Evolutionary conservation across 1,284 basidiomycete species (phyloP), one percentile per base, ranked within the genome.

Genomic region (Xerocomus amazonicus): DNA sequence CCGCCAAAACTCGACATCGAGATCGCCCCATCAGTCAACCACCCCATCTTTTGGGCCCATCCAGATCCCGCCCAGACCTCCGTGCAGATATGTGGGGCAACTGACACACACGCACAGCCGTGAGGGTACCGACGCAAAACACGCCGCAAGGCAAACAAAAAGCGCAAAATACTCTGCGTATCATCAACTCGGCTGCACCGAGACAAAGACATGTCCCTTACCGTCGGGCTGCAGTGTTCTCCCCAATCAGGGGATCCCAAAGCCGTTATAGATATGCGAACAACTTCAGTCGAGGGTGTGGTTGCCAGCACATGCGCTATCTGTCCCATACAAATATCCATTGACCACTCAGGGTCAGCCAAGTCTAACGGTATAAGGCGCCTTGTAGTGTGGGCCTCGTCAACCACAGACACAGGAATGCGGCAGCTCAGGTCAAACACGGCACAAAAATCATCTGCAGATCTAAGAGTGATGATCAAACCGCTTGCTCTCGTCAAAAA

Each of bases 1-100:
- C 91, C 83, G 46, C 87, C 81, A 65, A 95, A 95, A 16, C 91
- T 87, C 34, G 79, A 73, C 55, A 97, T 73, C 37, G 82, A 83
- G 43, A 96, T 74, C 35, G 83, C 78, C 8, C 80, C 84, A 67
- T 96, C 92, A 3, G 82, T 78, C 27, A 83, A 65, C 88, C 90
- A 92, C 8, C 85, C 79, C n/a, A 95, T 67, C 61, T 85, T 86
- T 47, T 86, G 77, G 14, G 83, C 67, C 85, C 90, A 91, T 2
- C 81, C 85, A 29, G 73, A 59, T 14, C 78, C 82, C 38, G 74
- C 78, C 77, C 77, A 81, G n/a, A 60, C 58, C 44, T 80, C 81
- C 47, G 70, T 65, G 35, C 79, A 84, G 16, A 83, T 46, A 56
- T 83, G 73, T 17, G 84, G 73, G 0, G 86, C 78, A 13, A 95